Percentiles rank a stretch among this genome's conserved stretches.
These are phyloP conservation scores for Aspergillus pseudonomiae DNA, from an alignment of 2,329 filamentous ascomycete genomes.

Conservation along the genomic window DNA sequence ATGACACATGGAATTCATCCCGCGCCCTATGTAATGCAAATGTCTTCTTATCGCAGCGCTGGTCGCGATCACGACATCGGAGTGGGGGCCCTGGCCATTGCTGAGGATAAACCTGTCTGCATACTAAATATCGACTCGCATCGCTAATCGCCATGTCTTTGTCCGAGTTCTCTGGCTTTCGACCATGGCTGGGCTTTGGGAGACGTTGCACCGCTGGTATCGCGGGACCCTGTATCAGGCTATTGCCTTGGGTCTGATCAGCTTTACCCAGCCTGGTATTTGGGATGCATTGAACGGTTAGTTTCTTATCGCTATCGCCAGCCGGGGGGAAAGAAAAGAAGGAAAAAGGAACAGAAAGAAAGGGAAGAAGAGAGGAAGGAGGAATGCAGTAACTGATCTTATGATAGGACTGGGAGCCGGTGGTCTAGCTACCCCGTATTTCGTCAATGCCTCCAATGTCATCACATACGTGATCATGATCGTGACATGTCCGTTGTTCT, in stretches of 20 bases:
- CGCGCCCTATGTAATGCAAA: background rate
- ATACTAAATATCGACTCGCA: background rate
- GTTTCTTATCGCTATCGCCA: background rate
- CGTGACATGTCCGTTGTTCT: slow-evolving; percentile 46
- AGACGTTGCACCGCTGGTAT: slow-evolving; percentile 8
- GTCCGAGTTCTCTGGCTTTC: background rate
- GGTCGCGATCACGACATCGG: background rate
- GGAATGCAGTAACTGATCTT: background rate
- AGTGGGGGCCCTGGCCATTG: background rate
- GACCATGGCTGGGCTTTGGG: background rate
- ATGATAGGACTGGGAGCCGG: background rate
- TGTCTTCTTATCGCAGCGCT: background rate
- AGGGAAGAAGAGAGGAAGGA: background rate
- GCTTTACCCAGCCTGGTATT: slow-evolving; percentile 5
- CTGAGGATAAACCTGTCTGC: background rate
- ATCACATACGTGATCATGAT: slow-evolving; percentile 54
- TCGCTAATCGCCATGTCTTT: background rate
- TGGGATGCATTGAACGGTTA: slow-evolving; percentile 6
- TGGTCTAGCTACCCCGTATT: slow-evolving; percentile 9
- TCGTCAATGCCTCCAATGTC: slow-evolving; percentile 48
- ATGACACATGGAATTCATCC: background rate
- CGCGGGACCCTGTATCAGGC: slow-evolving; percentile 7
- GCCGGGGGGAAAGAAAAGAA: background rate
- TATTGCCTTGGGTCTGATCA: slow-evolving; percentile 1
- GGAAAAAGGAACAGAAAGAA: background rate